Percentiles rank a stretch among this genome's conserved stretches.
phyloP scores from a whole-genome alignment of 345 rosid species.

The Salix dunnii region DNA sequence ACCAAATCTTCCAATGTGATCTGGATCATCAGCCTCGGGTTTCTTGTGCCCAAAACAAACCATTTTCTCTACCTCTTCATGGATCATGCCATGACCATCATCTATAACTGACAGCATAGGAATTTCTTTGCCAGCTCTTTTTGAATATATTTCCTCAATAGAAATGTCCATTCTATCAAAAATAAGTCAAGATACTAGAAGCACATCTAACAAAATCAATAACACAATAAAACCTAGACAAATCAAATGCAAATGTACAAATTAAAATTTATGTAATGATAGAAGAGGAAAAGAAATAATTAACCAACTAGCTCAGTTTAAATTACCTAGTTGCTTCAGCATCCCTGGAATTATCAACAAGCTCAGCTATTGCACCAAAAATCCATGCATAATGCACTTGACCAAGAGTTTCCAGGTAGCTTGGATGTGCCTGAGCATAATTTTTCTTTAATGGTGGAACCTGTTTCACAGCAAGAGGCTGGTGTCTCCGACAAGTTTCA shows the following conservation, averaged over 20 bases:
- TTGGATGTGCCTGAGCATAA: constrained; percentile 32
- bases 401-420: constrained; percentile 35
- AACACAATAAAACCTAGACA: neutral
- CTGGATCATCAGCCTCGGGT: constrained; percentile 27
- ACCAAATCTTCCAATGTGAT: constrained; percentile 36
- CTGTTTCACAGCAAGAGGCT: constrained; percentile 7
- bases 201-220: neutral
- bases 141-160: constrained; percentile 27
- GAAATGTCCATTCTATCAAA: constrained; percentile 32
- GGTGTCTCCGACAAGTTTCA: constrained; percentile 3
- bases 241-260: neutral
- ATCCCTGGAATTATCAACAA: constrained; percentile 38
- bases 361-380: constrained; percentile 42
- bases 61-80: constrained; percentile 33
- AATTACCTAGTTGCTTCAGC: constrained; percentile 32
- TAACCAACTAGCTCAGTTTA: neutral
- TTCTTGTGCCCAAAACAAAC: constrained; percentile 37
- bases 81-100: constrained; percentile 38
- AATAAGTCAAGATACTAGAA: constrained; percentile 3
- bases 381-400: constrained; percentile 40
- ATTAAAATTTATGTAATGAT: neutral
- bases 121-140: constrained; percentile 23
- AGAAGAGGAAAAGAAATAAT: neutral
- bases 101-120: constrained; percentile 38
- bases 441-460: constrained; percentile 16